Evolutionary conservation across 2,329 filamentous ascomycete genomes (phyloP).

Genomic region (Rutstroemia sp.): DNA sequence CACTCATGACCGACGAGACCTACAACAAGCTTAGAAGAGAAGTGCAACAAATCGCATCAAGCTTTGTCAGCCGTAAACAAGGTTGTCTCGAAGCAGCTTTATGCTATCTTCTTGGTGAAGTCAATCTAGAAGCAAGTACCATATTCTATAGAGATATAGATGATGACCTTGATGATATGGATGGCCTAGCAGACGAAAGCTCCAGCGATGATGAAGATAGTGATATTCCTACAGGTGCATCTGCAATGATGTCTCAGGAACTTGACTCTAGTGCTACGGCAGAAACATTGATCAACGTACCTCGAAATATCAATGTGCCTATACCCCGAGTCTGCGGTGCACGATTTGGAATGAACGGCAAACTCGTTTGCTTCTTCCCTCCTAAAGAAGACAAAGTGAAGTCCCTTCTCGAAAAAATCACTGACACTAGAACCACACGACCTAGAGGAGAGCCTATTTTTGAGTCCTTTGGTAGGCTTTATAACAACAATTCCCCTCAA

Average conservation of each 20-base stretch:
- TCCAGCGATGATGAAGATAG: conserved; percentile 76
- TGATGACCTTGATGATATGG: conserved; percentile 52
- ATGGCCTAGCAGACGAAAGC: conserved; percentile 61
- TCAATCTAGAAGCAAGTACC: conserved; percentile 52
- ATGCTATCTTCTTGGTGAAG: conserved; percentile 56
- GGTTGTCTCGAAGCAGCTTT: conserved; percentile 57
- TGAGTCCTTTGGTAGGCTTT: conserved; percentile 55
- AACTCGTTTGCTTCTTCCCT: conserved; percentile 60
- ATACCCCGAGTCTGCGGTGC: conserved; percentile 52
- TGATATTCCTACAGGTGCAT: conserved; percentile 29
- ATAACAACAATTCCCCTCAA: conserved; percentile 40
- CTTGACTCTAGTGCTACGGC: conserved; percentile 46
- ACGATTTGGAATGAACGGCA: conserved; percentile 54
- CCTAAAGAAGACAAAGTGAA: conserved; percentile 52
- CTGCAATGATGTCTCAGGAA: conserved; percentile 54
- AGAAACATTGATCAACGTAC: conserved; percentile 43
- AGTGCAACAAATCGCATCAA: conserved; percentile 47
- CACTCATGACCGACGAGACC: conserved; percentile 51
- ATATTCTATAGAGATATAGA: conserved; percentile 49
- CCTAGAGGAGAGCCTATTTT: conserved; percentile 47
- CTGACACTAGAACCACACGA: conserved; percentile 40
- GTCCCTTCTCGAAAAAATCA: conserved; percentile 39
- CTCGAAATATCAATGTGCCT: conserved; percentile 45
- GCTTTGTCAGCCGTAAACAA: conserved; percentile 49
- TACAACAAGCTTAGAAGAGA: conserved; percentile 47